Evolutionary conservation across 768 basidiomycete genomes (phyloP), one percentile per base, ranked within the genome.

Genomic region (Leccinum olivaceopallidum): DNA sequence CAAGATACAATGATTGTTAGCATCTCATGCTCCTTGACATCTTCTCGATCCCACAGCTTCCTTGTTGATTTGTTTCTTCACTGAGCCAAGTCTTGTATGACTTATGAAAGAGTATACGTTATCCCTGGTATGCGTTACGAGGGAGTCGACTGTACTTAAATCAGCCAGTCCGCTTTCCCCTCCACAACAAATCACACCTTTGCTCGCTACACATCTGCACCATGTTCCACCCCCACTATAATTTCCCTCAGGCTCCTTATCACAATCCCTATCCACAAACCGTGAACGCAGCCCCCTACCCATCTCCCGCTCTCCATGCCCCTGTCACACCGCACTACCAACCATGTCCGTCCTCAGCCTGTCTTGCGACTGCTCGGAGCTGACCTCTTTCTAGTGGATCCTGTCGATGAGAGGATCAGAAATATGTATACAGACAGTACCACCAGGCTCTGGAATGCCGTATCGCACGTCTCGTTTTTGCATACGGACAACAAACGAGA

Each of bases 291-390:
- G 9, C 10, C 18, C 51, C 22, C 18, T 28, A 57, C 18, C 10
- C 58, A 34, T 12, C 26, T 37, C 34, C 50, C 24, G 51, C 59
- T 20, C 48, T 58, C 16, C 54, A 63, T 32, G 16, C 49, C 9
- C n/a, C 10, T 28, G 32, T 2, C n/a, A 24, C 12, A 30, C 28
- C 39, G 9, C 36, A 49, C 26, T 5, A 51, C 18, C 53, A 44
- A 22, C 1, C 55, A 20, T 18, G 69, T 69, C 24, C 51, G 69
- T 69, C 50, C 13, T 57, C 36, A 36, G n/a, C 6, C 16, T 30
- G 10, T 34, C 44, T 30, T 16, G 7, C 55, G 37, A 37, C 14
- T 24, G 16, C 39, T 34, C 5, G 14, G 24, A 32, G 9, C 51
- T 67, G 14, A 67, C 37, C 3, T 49, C 30, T 39, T n/a, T 42